Conservation (phyloP, 768 basidiomycete species). For the Imleria badia region DNA sequence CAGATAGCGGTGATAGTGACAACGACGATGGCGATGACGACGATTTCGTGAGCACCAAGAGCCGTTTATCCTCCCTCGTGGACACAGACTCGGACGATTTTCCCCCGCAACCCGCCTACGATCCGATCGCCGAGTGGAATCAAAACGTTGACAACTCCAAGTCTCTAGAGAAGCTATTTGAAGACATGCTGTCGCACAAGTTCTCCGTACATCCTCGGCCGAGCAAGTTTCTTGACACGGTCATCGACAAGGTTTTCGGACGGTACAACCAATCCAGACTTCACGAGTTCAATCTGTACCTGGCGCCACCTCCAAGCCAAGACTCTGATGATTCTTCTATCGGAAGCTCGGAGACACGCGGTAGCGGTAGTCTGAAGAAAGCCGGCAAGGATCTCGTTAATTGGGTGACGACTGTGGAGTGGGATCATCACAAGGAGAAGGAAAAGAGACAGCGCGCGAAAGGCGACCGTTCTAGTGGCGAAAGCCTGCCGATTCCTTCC, state of each 20-base stretch:
- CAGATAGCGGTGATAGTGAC: conserved; percentile 7
- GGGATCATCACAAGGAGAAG: conserved; percentile 34
- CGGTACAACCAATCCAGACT: conserved; percentile 42
- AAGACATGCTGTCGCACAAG: conserved; percentile 53
- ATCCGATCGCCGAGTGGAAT: conserved; percentile 40
- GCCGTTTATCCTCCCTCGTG: conserved; percentile 24
- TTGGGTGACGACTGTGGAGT: conserved; percentile 38
- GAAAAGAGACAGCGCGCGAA: conserved; percentile 21
- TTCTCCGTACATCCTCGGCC: conserved; percentile 55
- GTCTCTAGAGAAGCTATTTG: conserved; percentile 57
- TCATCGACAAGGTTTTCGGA: conserved; percentile 53
- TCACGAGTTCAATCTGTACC: conserved; percentile 51
- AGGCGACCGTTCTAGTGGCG: conserved; percentile 29
- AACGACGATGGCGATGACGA: conserved; percentile 31
- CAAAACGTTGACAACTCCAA: conserved; percentile 38
- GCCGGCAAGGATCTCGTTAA: conserved; percentile 33
- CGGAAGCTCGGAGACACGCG: conserved; percentile 28
- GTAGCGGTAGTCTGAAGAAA: conserved; percentile 26
- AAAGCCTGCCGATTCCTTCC: conserved; percentile 20
- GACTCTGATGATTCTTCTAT: conserved; percentile 20
- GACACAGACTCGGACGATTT: conserved; percentile 21
- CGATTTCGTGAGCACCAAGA: conserved; percentile 33
- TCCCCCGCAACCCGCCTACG: conserved; percentile 20
- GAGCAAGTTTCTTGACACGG: conserved; percentile 45
- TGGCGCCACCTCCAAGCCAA: conserved; percentile 46